Percentiles rank a stretch among this genome's conserved stretches.
These are phyloP conservation scores for Capsaspora owczarzaki DNA, from an alignment of 78 protist species.

Conservation along the genomic window DNA sequence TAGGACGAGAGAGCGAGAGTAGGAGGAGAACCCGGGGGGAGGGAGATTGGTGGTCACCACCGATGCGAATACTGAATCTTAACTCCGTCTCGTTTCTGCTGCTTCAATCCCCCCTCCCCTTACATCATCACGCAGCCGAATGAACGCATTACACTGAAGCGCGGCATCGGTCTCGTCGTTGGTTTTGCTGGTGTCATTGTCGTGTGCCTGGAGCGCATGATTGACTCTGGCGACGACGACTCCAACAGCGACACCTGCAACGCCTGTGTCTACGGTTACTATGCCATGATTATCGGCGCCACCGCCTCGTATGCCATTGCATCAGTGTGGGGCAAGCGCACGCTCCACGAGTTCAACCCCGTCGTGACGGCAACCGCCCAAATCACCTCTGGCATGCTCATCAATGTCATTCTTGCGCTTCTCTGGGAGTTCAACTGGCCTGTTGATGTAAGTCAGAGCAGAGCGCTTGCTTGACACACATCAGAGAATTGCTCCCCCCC, in stretches of 20 bases:
- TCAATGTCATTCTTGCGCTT: not conserved
- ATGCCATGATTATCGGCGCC: constrained; percentile 1
- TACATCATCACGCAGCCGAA: not conserved
- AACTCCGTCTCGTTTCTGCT: too few species aligned
- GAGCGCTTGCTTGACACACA: too few species aligned
- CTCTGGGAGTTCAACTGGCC: not conserved
- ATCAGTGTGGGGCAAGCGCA: not conserved
- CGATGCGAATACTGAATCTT: too few species aligned
- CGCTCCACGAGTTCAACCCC: not conserved
- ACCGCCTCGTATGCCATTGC: constrained; percentile 17
- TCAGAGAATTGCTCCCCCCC: too few species aligned
- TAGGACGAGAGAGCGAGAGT: too few species aligned
- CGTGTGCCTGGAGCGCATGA: constrained; percentile 1
- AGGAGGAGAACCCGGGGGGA: too few species aligned
- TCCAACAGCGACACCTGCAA: not conserved
- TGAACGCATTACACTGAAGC: not conserved
- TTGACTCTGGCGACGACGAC: not conserved
- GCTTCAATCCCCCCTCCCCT: too few species aligned
- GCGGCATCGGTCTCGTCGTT: not conserved
- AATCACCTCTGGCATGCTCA: not conserved
- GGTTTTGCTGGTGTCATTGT: constrained; percentile 22
- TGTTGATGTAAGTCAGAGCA: too few species aligned
- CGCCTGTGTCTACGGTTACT: not conserved
- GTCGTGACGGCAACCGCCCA: not conserved
- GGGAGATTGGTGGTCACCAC: too few species aligned